Evolutionary conservation across 2,329 filamentous ascomycete genomes (phyloP).

Genomic region (Clarireedia paspali): DNA sequence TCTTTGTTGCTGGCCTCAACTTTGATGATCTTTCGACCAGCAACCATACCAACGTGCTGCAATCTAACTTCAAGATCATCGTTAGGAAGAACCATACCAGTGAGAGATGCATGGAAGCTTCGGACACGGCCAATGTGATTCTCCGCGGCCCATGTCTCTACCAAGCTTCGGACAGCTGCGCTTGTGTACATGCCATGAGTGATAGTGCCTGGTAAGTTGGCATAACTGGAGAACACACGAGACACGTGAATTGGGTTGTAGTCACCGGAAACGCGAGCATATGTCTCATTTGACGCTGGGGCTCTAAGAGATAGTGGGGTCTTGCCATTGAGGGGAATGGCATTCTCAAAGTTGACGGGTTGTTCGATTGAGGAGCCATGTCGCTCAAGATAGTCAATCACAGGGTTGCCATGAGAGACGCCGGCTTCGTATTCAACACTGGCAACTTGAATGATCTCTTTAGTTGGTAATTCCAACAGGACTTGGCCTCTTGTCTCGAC

Average conservation of each 20-base stretch:
- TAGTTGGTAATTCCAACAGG: conserved; percentile 86
- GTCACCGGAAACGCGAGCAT: conserved; percentile 93
- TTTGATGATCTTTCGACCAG: conserved; percentile 98
- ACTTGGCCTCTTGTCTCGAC: conserved; percentile 92
- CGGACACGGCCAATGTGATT: conserved; percentile 96
- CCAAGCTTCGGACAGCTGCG: conserved; percentile 87
- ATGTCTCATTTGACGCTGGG: conserved; percentile 94
- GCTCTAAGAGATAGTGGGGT: conserved; percentile 81
- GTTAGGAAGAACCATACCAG: conserved; percentile 98
- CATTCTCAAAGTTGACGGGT: conserved; percentile 93
- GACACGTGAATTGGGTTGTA: conserved; percentile 99
- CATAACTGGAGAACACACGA: conserved; percentile 91
- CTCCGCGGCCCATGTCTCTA: conserved; percentile 98
- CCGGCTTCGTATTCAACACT: conserved; percentile 93
- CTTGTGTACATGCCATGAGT: conserved; percentile 99
- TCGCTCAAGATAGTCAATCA: conserved; percentile 90
- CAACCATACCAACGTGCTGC: conserved; percentile 95
- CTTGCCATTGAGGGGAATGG: conserved; percentile 91
- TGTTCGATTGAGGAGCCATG: conserved; percentile 91
- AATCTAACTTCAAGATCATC: conserved; percentile 92
- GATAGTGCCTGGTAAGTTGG: conserved; percentile 91
- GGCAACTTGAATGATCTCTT: conserved; percentile 96
- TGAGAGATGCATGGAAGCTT: conserved; percentile 92
- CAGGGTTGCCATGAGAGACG: conserved; percentile 87
- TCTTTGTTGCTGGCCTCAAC: conserved; percentile 94